Conservation (phyloP, 2,329 filamentous ascomycete genomes). For the Stylonectria norvegica region DNA sequence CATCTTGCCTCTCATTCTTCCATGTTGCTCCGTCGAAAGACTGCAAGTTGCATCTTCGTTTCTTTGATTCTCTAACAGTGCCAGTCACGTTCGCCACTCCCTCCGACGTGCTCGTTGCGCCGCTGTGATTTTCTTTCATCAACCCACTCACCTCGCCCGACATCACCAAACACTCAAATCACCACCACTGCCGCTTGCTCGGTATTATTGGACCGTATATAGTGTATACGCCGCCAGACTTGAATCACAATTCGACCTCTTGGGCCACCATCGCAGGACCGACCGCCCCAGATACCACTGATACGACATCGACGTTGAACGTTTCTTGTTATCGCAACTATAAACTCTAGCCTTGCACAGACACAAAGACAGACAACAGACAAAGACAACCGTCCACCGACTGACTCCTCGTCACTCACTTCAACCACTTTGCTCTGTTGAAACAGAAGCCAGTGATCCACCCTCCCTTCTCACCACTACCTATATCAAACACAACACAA, state of each 20-base stretch:
- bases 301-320: constrained; percentile 30
- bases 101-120: constrained; percentile 20
- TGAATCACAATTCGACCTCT: not conserved
- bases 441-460: constrained; percentile 12
- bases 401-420: no score
- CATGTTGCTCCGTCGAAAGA: constrained; percentile 18
- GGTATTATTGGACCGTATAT: no score
- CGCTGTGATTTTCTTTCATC: constrained; percentile 14
- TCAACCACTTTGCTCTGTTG: constrained; percentile 14
- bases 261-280: constrained; percentile 27
- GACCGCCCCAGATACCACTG: constrained; percentile 22
- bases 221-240: no score
- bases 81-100: constrained; percentile 18
- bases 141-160: no score
- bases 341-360: constrained; percentile 2
- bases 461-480: constrained; percentile 19
- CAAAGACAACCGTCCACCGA: not conserved
- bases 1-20: constrained; percentile 10
- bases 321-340: constrained; percentile 25
- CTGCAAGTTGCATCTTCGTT: constrained; percentile 24
- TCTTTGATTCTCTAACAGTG: constrained; percentile 17
- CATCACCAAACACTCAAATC: no score
- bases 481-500: constrained; percentile 10
- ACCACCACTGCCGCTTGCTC: constrained; percentile 9
- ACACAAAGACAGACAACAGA: not conserved